A percentile compares a stretch with the other conserved stretches of the same genome.
Evolutionary conservation across 1,284 basidiomycete genomes (phyloP).

Genomic region (Tremellales sp.): DNA sequence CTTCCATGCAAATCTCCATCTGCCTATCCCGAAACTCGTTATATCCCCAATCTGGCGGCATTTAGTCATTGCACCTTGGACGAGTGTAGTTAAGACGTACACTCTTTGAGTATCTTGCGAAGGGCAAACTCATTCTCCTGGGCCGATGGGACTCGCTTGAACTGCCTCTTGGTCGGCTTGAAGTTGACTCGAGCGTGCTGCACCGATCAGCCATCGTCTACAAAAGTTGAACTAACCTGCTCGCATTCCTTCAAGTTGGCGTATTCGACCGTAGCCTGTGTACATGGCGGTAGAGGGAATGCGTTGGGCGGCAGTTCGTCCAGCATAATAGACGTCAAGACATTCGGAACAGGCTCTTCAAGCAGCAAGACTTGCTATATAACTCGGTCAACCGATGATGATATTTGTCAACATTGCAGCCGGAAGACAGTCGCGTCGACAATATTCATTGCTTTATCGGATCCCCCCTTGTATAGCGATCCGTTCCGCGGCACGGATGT

Average conservation of each 20-base stretch:
- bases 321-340: neutral
- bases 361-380: too few relatives aligned
- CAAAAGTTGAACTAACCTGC: neutral
- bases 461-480: too few relatives aligned
- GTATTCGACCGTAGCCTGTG: neutral
- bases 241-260: neutral
- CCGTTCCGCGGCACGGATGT: too few relatives aligned
- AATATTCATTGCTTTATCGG: too few relatives aligned
- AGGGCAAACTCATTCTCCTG: conserved; percentile 37
- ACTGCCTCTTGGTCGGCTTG: conserved; percentile 24
- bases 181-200: conserved; percentile 35
- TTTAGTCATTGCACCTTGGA: neutral
- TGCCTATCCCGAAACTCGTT: conserved; percentile 68
- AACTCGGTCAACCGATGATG: too few relatives aligned
- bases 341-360: too few relatives aligned
- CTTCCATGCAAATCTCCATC: conserved; percentile 66
- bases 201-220: neutral
- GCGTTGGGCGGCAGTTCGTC: neutral
- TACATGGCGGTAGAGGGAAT: neutral
- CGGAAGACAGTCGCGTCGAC: too few relatives aligned
- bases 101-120: conserved; percentile 32
- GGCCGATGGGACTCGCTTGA: conserved; percentile 34
- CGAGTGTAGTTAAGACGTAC: conserved; percentile 18
- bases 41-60: conserved; percentile 62
- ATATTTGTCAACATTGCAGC: too few relatives aligned